These are phyloP conservation scores for Citrus hindsii DNA, from an alignment of 345 rosid species.

Conservation along the genomic window DNA sequence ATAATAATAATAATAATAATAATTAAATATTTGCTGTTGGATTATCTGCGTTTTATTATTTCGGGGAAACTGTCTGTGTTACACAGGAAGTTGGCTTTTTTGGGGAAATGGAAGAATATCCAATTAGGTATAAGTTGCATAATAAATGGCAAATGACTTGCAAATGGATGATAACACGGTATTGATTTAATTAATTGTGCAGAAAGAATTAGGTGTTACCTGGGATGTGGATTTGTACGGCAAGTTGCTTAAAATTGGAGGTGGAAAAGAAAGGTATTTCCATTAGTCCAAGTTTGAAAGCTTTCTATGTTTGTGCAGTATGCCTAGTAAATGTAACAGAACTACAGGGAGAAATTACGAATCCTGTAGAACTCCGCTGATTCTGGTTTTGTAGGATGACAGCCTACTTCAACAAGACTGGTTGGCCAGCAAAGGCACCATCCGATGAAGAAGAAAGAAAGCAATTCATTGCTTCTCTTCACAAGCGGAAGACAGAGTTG, in stretches of 20 bases:
- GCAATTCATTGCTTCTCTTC: slow-evolving; percentile 83
- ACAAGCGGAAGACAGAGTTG: slow-evolving; percentile 79
- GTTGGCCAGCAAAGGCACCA: slow-evolving; percentile 94
- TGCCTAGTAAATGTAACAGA: background rate
- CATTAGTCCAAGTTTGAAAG: background rate
- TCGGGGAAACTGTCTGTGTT: background rate
- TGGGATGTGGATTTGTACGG: slow-evolving; percentile 97
- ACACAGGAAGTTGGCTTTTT: too few relatives aligned
- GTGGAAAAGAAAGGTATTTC: slow-evolving; percentile 86
- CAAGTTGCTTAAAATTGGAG: slow-evolving; percentile 88
- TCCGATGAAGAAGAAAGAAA: slow-evolving; percentile 84
- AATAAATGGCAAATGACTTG: background rate
- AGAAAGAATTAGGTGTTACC: slow-evolving; percentile 77
- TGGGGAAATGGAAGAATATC: too few relatives aligned
- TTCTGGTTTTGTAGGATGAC: slow-evolving; percentile 61
- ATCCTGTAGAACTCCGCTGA: background rate
- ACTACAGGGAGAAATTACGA: background rate
- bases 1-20: too few relatives aligned
- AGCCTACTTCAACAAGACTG: slow-evolving; percentile 81
- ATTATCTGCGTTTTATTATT: background rate
- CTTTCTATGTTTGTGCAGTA: background rate
- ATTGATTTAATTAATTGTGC: slow-evolving; percentile 6
- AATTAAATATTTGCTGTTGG: background rate
- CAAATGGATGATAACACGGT: background rate
- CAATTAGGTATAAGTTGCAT: too few relatives aligned